Evolutionary conservation across 202 grass and related monocot species (phyloP).

Genomic region (Alloteropsis angusta): DNA sequence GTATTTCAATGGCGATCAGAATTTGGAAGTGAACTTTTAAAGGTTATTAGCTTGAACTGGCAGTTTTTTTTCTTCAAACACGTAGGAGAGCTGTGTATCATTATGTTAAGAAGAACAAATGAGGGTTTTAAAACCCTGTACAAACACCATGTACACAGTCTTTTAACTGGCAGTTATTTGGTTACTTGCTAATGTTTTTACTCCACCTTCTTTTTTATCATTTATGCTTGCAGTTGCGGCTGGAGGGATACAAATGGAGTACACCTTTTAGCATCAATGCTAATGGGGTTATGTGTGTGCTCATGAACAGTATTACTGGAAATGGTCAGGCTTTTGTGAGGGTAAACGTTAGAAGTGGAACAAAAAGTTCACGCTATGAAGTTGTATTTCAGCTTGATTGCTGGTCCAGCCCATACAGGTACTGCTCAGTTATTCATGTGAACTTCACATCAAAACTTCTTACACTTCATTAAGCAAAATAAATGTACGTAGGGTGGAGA

Average conservation of each 20-base stretch:
- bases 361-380: conserved; percentile 86
- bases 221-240: conserved; percentile 48
- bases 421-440: conserved; percentile 9
- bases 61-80: neutral
- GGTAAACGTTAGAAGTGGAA: conserved; percentile 75
- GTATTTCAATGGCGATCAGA: conserved; percentile 76
- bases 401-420: conserved; percentile 88
- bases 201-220: neutral
- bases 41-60: conserved; percentile 45
- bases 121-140: no score
- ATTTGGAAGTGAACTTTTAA: conserved; percentile 74
- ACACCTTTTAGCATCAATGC: conserved; percentile 81
- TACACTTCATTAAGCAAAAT: conserved; percentile 12
- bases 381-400: conserved; percentile 78
- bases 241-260: conserved; percentile 94
- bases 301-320: conserved; percentile 54
- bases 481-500: conserved; percentile 72
- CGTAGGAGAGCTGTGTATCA: no score
- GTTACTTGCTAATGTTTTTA: conserved; percentile 2
- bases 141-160: no score
- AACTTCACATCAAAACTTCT: conserved; percentile 7
- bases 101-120: no score
- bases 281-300: conserved; percentile 82
- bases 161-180: conserved; percentile 13
- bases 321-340: conserved; percentile 66